Evolutionary conservation across 2,329 filamentous ascomycete species (phyloP).

Genomic region (Purpureocillium takamizusanense): DNA sequence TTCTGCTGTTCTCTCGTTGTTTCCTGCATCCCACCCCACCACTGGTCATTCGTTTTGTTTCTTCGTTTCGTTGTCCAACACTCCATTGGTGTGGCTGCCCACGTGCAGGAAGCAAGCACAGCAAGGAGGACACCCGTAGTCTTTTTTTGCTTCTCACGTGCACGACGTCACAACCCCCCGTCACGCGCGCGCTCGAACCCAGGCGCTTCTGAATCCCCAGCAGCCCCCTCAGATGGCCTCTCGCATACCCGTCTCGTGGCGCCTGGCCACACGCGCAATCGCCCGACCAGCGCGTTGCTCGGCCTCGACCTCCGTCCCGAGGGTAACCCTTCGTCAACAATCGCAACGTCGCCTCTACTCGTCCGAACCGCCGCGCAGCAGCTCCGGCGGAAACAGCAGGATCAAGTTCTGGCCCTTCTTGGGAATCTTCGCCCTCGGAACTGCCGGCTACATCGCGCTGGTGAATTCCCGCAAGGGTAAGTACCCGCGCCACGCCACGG

Average conservation of each 20-base stretch:
- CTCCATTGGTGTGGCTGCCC: too few species aligned
- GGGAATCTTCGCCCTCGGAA: conserved; percentile 36
- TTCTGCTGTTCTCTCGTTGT: too few species aligned
- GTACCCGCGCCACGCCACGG: conserved; percentile 8
- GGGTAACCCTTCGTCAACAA: conserved; percentile 1
- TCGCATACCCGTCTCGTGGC: conserved; percentile 18
- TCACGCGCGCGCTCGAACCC: neutral
- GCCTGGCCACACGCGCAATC: conserved; percentile 12
- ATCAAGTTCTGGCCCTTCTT: conserved; percentile 54
- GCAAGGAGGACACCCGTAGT: neutral
- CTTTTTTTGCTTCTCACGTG: neutral
- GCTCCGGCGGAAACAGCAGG: conserved; percentile 16
- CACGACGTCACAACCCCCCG: neutral
- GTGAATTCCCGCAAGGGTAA: conserved; percentile 41
- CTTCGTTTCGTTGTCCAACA: too few species aligned
- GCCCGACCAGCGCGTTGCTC: conserved; percentile 6
- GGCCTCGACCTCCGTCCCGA: conserved; percentile 8
- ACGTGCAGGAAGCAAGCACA: too few species aligned
- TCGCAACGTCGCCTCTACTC: conserved; percentile 29
- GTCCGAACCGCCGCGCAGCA: conserved; percentile 25
- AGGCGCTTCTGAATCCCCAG: neutral
- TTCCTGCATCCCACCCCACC: too few species aligned
- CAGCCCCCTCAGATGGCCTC: conserved; percentile 17
- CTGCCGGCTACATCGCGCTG: conserved; percentile 39
- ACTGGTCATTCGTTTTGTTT: too few species aligned